Evolutionary conservation across 2,329 filamentous ascomycete species (phyloP), one percentile per base, ranked within the genome.

Genomic region (Neofusicoccum ribis): DNA sequence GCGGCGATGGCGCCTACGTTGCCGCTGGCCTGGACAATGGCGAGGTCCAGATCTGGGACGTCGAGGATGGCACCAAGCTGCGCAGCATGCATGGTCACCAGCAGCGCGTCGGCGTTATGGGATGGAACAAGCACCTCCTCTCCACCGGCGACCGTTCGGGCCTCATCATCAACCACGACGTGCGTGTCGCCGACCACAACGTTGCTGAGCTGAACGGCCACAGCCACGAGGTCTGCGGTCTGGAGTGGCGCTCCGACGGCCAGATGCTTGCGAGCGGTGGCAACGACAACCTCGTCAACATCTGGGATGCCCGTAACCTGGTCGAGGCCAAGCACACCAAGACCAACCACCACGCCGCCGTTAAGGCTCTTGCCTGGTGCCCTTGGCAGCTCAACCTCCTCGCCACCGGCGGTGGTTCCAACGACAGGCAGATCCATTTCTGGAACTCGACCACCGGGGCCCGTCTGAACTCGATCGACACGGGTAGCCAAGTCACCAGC

Each of bases 391-490:
- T 92, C 80, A 98, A 97, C 85, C 88, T 98, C 58, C 90, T 99
- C 54, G 95, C 95, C 65, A 98, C 95, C 49, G 95, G 95, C 65
- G 95, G 95, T 75, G 95, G 95, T 71, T 96, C 92, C 49, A 96
- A 97, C 79, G 95, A 99, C 78, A 91, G 93, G 72, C 91, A 97
- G 81, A 99, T 99, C 79, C 95, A 99, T 84, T 99, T 99, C 87
- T 99, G 95, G 95, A 99, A 99, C 86, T 96, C 93, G 52, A 98
- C 95, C 23, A 97, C 94, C 4, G 95, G 95, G 67, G 94, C 95
- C 62, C 91, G 95, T 72, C 93, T 96, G 82, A 99, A 99, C 89
- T 96, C 92, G 86, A 98, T 99, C 79, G 93, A 98, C 79, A 98
- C 95, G 46, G 95, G 95, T 67, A 97, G 93, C 52, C 95, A 99